Conservation (phyloP, 108 stramenopile species). For the Skeletonema marinoi region DNA sequence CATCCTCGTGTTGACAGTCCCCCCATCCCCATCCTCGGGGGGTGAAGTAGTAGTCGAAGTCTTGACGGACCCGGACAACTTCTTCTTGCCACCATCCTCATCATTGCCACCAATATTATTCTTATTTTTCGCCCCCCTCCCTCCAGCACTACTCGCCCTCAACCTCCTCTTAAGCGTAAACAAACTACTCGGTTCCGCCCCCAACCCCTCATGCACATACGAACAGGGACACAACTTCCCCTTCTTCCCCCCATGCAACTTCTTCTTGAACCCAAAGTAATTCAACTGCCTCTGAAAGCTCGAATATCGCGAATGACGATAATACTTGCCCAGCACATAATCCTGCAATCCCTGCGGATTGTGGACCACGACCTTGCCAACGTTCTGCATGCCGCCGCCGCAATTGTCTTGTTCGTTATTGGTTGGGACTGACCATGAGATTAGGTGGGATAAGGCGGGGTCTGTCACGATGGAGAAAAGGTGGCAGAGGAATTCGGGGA, state of each 20-base stretch:
- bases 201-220: constrained; percentile 47
- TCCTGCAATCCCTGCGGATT: constrained; percentile 40
- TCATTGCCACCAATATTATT: not conserved
- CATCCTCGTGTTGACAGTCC: not conserved
- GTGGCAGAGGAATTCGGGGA: constrained; percentile 58
- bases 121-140: not conserved
- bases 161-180: constrained; percentile 40
- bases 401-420: constrained; percentile 12
- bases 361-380: constrained; percentile 51
- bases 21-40: not conserved
- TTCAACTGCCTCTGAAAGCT: constrained; percentile 60
- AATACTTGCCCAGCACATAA: constrained; percentile 49
- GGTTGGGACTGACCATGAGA: constrained; percentile 41
- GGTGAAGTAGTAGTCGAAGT: not conserved
- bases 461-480: constrained; percentile 55
- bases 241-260: constrained; percentile 43
- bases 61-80: not conserved
- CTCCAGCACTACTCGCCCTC: not conserved
- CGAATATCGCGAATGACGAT: constrained; percentile 55
- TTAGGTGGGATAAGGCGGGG: constrained; percentile 20
- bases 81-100: not conserved
- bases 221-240: constrained; percentile 53
- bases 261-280: constrained; percentile 65
- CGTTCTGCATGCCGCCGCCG: constrained; percentile 25
- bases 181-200: constrained; percentile 27